Evolutionary conservation across 1,139 yeast genomes (phyloP).

Genomic region (Kluyveromyces sp.): DNA sequence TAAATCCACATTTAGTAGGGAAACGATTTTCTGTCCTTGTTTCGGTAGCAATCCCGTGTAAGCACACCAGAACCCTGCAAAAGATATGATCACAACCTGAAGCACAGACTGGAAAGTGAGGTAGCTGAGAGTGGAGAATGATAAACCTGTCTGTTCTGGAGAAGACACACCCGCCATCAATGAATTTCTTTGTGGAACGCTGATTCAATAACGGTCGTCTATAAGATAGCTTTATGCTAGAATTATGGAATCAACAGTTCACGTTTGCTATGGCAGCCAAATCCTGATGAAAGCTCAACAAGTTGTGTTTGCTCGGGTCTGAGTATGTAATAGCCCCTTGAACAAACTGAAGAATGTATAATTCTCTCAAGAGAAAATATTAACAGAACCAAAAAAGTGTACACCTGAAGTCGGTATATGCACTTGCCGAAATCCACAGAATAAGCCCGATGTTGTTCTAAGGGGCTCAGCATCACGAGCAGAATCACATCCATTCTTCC

Average conservation of each 20-base stretch:
- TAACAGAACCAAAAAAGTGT: no score
- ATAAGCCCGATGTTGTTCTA: no score
- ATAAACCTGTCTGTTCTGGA: conserved; percentile 9
- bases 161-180: conserved; percentile 5
- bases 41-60: conserved; percentile 51
- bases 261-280: no score
- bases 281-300: background rate
- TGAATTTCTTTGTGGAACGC: background rate
- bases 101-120: conserved; percentile 68
- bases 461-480: no score
- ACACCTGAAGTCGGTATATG: no score
- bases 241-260: no score
- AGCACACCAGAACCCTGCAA: conserved; percentile 67
- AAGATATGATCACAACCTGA: conserved; percentile 62
- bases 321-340: no score
- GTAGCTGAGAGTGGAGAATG: conserved; percentile 35
- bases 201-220: background rate
- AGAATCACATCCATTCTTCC: background rate
- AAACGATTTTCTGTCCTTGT: conserved; percentile 54
- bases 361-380: no score
- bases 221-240: no score
- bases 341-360: background rate
- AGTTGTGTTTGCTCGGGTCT: background rate
- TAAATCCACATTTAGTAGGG: conserved; percentile 59
- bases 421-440: no score